A percentile compares a stretch with the other conserved stretches of the same genome.
Conservation (phyloP, 2,329 filamentous ascomycete genomes). For the Cadophora luteo-olivacea region DNA sequence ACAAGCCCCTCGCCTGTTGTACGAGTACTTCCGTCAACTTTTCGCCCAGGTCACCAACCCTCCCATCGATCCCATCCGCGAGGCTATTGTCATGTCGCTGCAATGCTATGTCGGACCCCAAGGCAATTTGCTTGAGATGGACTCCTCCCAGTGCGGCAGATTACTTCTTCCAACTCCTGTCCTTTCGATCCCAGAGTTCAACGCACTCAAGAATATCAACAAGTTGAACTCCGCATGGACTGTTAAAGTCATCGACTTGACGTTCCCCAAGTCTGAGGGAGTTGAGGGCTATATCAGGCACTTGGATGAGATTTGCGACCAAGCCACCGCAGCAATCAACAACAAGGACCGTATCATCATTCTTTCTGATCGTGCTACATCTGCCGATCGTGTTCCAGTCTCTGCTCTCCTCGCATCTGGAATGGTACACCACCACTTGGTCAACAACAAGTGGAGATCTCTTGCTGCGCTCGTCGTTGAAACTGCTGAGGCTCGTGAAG, state of each 20-base stretch:
- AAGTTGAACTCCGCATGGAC: slow-evolving; percentile 80
- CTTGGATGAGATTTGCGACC: slow-evolving; percentile 86
- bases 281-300: slow-evolving; percentile 84
- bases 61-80: slow-evolving; percentile 94
- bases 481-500: slow-evolving; percentile 94
- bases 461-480: slow-evolving; percentile 87
- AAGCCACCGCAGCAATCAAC: slow-evolving; percentile 83
- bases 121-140: slow-evolving; percentile 94
- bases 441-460: slow-evolving; percentile 94
- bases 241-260: slow-evolving; percentile 89
- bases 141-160: slow-evolving; percentile 84
- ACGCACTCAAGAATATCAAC: slow-evolving; percentile 80
- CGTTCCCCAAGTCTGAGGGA: slow-evolving; percentile 86
- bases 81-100: slow-evolving; percentile 97
- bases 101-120: slow-evolving; percentile 97
- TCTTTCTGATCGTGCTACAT: slow-evolving; percentile 87
- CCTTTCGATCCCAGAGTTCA: slow-evolving; percentile 89
- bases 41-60: slow-evolving; percentile 98
- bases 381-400: slow-evolving; percentile 80
- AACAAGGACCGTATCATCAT: slow-evolving; percentile 85
- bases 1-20: slow-evolving; percentile 85
- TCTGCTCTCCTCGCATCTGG: slow-evolving; percentile 88
- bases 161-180: slow-evolving; percentile 88
- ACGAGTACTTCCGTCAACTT: slow-evolving; percentile 96
- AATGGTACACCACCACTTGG: slow-evolving; percentile 94